phyloP scores from a whole-genome alignment of 2,329 filamentous ascomycete species.

The Colletotrichum sp. region DNA sequence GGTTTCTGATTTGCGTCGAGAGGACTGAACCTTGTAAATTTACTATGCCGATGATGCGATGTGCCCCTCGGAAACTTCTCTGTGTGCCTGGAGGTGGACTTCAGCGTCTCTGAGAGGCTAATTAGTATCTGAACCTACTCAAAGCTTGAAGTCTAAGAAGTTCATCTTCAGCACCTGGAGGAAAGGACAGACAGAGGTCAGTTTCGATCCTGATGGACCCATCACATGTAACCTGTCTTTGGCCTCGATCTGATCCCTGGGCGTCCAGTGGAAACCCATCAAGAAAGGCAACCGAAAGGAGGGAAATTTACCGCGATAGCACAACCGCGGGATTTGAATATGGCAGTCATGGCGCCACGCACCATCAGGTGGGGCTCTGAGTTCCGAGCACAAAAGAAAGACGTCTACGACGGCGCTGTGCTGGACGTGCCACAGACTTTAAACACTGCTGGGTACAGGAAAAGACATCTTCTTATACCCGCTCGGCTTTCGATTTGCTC shows the following conservation, averaged over 20 bases:
- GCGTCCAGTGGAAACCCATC: background rate
- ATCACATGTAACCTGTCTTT: background rate
- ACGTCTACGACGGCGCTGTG: background rate
- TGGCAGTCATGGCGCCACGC: background rate
- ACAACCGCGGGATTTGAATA: background rate
- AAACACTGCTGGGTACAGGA: background rate
- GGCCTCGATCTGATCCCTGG: background rate
- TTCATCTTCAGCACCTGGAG: background rate
- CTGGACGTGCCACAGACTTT: background rate
- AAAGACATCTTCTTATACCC: background rate
- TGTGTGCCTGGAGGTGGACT: background rate
- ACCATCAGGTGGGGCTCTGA: background rate
- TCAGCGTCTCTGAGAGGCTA: background rate
- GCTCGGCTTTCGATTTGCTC: background rate
- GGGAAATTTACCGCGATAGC: background rate
- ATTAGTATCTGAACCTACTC: background rate
- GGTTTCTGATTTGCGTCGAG: background rate
- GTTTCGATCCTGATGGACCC: background rate
- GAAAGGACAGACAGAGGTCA: background rate
- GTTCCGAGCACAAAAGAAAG: background rate
- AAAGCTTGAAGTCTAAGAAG: background rate
- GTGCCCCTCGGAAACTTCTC: background rate
- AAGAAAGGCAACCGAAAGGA: background rate
- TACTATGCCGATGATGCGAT: background rate
- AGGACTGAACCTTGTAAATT: background rate